Evolutionary conservation across 2,329 filamentous ascomycete genomes (phyloP).

Genomic region (Cladosporium sphaerospermum): DNA sequence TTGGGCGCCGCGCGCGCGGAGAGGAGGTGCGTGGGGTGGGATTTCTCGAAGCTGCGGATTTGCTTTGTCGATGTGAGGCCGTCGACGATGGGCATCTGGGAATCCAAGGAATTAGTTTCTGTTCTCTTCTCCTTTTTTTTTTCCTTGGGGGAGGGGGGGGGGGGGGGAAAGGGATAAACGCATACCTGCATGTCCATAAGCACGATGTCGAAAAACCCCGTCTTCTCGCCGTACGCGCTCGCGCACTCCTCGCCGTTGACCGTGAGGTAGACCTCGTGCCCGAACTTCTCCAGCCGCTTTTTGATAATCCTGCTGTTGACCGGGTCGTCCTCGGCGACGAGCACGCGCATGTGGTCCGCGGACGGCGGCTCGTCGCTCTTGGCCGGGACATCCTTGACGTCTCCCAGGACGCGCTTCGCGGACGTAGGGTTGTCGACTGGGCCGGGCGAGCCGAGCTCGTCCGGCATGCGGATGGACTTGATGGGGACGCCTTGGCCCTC

Average conservation of each 20-base stretch:
- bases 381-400: neutral
- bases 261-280: constrained; percentile 65
- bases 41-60: constrained; percentile 67
- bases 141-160: no score
- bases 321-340: constrained; percentile 83
- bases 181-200: constrained; percentile 83
- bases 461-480: constrained; percentile 42
- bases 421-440: neutral
- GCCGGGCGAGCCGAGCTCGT: constrained; percentile 28
- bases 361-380: constrained; percentile 14
- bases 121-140: neutral
- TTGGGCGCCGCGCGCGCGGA: constrained; percentile 56
- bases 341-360: constrained; percentile 52
- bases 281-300: constrained; percentile 71
- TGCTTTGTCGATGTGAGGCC: constrained; percentile 75
- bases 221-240: constrained; percentile 58
- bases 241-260: constrained; percentile 83
- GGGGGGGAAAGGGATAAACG: no score
- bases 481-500: constrained; percentile 38
- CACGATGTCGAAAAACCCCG: constrained; percentile 64
- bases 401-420: neutral
- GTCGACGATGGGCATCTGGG: constrained; percentile 85
- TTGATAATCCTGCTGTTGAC: constrained; percentile 77
- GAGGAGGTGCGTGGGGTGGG: constrained; percentile 43
- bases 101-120: neutral